Base-by-base conservation (phyloP, 2,329 filamentous ascomycete genomes). In the Xylaria sp. region DNA sequence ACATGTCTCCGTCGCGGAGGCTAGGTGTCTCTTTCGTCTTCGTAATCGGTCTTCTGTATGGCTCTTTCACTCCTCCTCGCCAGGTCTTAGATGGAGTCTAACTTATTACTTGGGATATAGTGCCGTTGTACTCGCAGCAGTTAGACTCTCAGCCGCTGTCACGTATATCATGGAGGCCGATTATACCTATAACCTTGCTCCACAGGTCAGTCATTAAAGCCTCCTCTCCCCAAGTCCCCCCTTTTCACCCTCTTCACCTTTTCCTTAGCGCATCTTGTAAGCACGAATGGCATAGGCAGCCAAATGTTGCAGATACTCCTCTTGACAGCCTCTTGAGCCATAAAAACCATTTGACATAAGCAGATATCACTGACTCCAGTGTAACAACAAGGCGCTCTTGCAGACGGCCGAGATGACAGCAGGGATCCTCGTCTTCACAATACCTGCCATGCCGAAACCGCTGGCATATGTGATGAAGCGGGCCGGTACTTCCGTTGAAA, bases 1-100 rank as follows among this genome's bases (percentile, higher is more conserved):
- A 79, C 28, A 74, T 80, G 73, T 71, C 69, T 15, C 72, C 74
- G 67, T 73, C 70, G 65, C 77, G 75, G 67, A 79, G 73, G 51
- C 3, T 79, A 3, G 77, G 77, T 57, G 73, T 80, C 7, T 75
- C 74, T 4, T 60, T 78, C 20, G 73, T 80, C 50, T 80, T 80
- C 54, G 72, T 75, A 0, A 60, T 78, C 9, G 77, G 77, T 64
- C 46, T 78, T 12, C 61, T 78, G 77, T 78, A 57, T 39, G 62
- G 7, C 31, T n/a, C n/a, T 51, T 41, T 20, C 13, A 25, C 18
- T 51, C 9, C 18, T 15, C 28, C 57, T 50, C 13, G 50, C 61
- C 25, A 61, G 55, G 20, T 3, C 28, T 28, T 28, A 61, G 57
- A 59, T n/a, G 18, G 46, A 69, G 10, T n/a, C 60, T 55, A 46